Percentiles rank a stretch among this genome's conserved stretches.
Conservation (phyloP, 208 protist genomes). For the Leishmania lainsoni region DNA sequence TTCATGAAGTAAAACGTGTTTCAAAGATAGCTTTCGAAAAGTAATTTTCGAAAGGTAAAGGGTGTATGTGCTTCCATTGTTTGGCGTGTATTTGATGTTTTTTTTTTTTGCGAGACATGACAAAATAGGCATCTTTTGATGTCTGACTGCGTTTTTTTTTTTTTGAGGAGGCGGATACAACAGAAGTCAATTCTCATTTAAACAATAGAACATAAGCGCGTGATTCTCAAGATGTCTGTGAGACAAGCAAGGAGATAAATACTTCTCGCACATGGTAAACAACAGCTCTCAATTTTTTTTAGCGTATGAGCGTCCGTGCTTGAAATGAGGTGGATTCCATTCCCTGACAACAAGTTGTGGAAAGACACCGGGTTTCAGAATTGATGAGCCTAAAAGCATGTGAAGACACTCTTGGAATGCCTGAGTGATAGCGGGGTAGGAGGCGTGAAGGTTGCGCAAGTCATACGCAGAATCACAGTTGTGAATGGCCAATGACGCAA, state of each 20-base stretch:
- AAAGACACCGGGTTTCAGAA: conserved; percentile 88
- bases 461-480: conserved; percentile 80
- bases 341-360: conserved; percentile 72
- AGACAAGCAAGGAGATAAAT: neutral
- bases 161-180: neutral
- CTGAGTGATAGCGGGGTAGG: conserved; percentile 85
- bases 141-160: neutral
- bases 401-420: conserved; percentile 92
- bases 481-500: conserved; percentile 89
- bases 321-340: conserved; percentile 80
- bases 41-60: neutral
- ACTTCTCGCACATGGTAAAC: neutral
- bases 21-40: too few relatives aligned
- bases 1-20: too few relatives aligned
- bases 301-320: conserved; percentile 60
- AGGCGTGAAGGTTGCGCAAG: conserved; percentile 70
- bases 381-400: conserved; percentile 87
- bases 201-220: neutral
- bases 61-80: neutral
- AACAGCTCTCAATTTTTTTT: conserved; percentile 3
- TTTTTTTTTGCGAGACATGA: neutral
- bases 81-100: neutral
- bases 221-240: neutral
- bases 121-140: neutral
- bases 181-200: neutral